These are phyloP conservation scores for Penicillium sp. DNA, from an alignment of 2,329 filamentous ascomycete species.

Conservation along the genomic window DNA sequence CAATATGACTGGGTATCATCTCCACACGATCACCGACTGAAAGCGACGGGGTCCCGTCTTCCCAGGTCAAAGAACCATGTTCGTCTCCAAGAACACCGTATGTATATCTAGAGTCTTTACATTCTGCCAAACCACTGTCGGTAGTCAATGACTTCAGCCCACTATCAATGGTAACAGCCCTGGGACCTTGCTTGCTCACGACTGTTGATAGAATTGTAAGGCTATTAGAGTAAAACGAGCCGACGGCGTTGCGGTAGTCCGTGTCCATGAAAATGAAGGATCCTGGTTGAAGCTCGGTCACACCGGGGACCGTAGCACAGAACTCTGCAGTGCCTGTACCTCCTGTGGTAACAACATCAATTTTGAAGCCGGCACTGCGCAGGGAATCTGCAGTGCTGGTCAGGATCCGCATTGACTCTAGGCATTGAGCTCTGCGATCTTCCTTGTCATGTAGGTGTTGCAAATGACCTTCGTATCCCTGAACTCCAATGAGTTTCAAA, in stretches of 20 bases:
- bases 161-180: slow-evolving; percentile 49
- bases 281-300: slow-evolving; percentile 56
- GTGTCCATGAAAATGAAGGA: slow-evolving; percentile 60
- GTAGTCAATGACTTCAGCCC: slow-evolving; percentile 54
- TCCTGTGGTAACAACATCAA: slow-evolving; percentile 53
- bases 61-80: slow-evolving; percentile 50
- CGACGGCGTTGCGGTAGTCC: slow-evolving; percentile 55
- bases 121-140: slow-evolving; percentile 52
- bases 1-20: slow-evolving; percentile 56
- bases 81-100: slow-evolving; percentile 51
- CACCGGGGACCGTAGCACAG: slow-evolving; percentile 49
- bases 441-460: slow-evolving; percentile 50
- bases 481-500: slow-evolving; percentile 49
- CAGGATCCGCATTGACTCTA: slow-evolving; percentile 48
- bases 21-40: slow-evolving; percentile 49
- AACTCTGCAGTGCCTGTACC: slow-evolving; percentile 56
- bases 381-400: slow-evolving; percentile 45
- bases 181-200: slow-evolving; percentile 47
- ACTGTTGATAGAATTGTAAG: slow-evolving; percentile 51
- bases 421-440: slow-evolving; percentile 44
- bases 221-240: slow-evolving; percentile 50
- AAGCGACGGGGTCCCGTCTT: slow-evolving; percentile 39
- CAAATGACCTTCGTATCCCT: slow-evolving; percentile 55
- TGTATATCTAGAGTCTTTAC: slow-evolving; percentile 44
- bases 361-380: slow-evolving; percentile 43